Evolutionary conservation across 129 eudicot species (phyloP).

Genomic region (Escallonia herrerae): DNA sequence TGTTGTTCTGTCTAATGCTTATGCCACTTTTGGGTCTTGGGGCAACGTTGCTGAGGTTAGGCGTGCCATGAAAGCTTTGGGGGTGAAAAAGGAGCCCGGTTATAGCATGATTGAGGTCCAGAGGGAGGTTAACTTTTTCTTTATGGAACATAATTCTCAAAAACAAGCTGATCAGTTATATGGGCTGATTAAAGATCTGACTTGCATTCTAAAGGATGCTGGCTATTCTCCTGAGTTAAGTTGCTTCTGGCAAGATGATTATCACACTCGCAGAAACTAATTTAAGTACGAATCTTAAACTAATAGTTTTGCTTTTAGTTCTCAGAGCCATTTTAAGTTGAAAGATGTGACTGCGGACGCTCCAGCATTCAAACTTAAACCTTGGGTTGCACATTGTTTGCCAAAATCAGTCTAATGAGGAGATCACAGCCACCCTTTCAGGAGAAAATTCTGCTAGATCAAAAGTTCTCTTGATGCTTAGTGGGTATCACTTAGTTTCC

Average conservation of each 20-base stretch:
- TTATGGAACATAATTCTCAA: conserved; percentile 71
- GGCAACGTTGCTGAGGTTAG: conserved; percentile 69
- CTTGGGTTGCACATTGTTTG: neutral
- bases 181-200: conserved; percentile 46
- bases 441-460: too few species aligned
- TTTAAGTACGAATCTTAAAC: neutral
- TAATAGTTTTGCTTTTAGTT: too few species aligned
- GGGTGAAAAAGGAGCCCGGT: conserved; percentile 81
- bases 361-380: neutral
- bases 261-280: conserved; percentile 1
- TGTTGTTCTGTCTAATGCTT: conserved; percentile 74
- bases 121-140: conserved; percentile 58
- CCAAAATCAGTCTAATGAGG: too few species aligned
- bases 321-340: too few species aligned
- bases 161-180: conserved; percentile 40
- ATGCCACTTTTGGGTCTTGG: conserved; percentile 82
- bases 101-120: conserved; percentile 94
- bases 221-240: conserved; percentile 37
- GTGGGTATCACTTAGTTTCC: too few species aligned
- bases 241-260: conserved; percentile 22
- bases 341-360: neutral
- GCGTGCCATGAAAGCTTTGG: conserved; percentile 56
- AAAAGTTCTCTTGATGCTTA: too few species aligned
- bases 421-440: too few species aligned
- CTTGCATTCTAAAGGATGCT: conserved; percentile 42